Conservation (phyloP, 345 rosid genomes). For the Combretum micranthum region DNA sequence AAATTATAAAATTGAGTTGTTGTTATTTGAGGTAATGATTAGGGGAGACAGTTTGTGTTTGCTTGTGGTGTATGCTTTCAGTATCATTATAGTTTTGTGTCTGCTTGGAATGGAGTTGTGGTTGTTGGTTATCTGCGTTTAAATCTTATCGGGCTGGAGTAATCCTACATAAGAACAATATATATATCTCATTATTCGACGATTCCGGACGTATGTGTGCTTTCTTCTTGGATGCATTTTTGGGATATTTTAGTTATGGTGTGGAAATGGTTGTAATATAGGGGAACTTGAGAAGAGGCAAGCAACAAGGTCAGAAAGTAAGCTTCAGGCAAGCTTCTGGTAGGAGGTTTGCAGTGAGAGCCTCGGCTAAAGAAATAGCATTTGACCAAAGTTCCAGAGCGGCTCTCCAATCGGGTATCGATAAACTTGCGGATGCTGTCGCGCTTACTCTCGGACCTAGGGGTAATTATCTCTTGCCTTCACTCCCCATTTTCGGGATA, state of each 20-base stretch:
- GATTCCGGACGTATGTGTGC: no score
- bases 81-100: no score
- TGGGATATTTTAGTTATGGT: neutral
- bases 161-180: no score
- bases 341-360: constrained; percentile 62
- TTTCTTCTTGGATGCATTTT: neutral
- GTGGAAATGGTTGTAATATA: constrained; percentile 13
- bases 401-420: constrained; percentile 86
- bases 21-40: no score
- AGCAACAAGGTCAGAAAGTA: constrained; percentile 42
- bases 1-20: neutral
- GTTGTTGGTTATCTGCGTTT: no score
- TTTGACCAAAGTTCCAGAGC: constrained; percentile 80
- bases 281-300: constrained; percentile 48
- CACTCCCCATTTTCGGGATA: neutral
- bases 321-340: constrained; percentile 31
- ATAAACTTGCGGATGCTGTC: constrained; percentile 91
- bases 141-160: no score
- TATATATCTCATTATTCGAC: no score
- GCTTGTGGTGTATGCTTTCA: no score
- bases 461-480: constrained; percentile 33
- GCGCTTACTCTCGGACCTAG: constrained; percentile 97
- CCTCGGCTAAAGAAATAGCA: constrained; percentile 77
- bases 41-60: no score
- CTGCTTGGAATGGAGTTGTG: no score